phyloP scores from a whole-genome alignment of 805 yeast genomes.

The Tetrapisispora namnaoensis region DNA sequence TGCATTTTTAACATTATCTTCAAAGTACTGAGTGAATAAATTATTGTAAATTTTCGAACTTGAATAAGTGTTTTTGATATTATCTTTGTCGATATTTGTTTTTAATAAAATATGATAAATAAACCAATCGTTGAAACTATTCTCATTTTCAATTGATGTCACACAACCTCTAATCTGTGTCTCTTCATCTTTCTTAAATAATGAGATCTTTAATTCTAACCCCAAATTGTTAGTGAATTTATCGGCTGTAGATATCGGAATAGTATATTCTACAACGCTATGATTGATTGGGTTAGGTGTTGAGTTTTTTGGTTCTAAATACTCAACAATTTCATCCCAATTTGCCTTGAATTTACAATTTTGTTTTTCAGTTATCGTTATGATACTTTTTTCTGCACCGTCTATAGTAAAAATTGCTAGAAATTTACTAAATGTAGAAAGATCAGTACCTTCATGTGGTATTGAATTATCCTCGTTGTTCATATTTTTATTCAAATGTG shows the following conservation, averaged over 20 bases:
- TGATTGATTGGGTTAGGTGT: constrained; percentile 4
- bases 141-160: constrained; percentile 26
- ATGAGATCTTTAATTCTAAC: constrained; percentile 26
- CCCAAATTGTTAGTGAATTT: constrained; percentile 13
- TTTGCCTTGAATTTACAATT: constrained; percentile 20
- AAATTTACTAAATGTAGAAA: constrained; percentile 33
- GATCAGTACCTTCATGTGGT: constrained; percentile 13
- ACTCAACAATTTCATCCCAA: constrained; percentile 21
- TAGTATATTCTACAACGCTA: constrained; percentile 13
- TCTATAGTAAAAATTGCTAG: constrained; percentile 32
- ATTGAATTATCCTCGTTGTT: constrained; percentile 10
- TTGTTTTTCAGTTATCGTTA: constrained; percentile 26
- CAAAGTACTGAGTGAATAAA: constrained; percentile 36
- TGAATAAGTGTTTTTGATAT: constrained; percentile 4
- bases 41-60: constrained; percentile 16
- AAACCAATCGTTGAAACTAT: constrained; percentile 31
- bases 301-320: constrained; percentile 6
- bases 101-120: constrained; percentile 30
- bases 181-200: constrained; percentile 24
- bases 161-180: constrained; percentile 33
- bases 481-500: background rate
- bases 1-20: constrained; percentile 38
- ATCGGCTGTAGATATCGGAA: constrained; percentile 12
- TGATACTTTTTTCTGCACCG: constrained; percentile 9
- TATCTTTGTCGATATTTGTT: constrained; percentile 24